Base-by-base conservation (phyloP, 208 protist species). In the Angomonas deanei region DNA sequence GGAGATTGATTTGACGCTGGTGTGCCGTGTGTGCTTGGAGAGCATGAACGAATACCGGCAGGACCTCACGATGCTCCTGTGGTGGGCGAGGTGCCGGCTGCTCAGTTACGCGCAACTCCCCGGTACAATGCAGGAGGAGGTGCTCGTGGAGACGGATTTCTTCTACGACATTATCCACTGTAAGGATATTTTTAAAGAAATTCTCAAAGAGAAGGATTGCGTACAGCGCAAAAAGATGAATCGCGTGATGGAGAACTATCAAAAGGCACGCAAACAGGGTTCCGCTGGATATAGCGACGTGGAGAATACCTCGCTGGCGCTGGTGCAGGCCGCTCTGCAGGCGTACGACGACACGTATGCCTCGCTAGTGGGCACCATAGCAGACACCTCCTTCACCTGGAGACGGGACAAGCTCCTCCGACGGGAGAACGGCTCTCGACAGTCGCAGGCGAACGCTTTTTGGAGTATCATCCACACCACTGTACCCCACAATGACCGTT, bases 71-170 rank as follows among this genome's bases (percentile, higher is more conserved):
- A 15, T 38, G 52, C 33, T 82, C 38, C 63, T 94, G 57, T 94
- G 88, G 85, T 94, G 88, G 88, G 80, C 78, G 17, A 80, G 88
- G 52, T 89, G 78, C 71, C 82, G 88, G 0, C 61, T 94, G 34
- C 68, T 94, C 10, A 75, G 72, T 50, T 65, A 84, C 47, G 61
- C 73, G 56, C 57, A 82, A 33, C 68, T 91, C 1, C 49, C 70
- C 17, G 48, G 13, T 31, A 10, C 53, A 3, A 70, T 72, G 15
- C 77, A 79, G 11, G 52, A 70, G 19, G 69, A 78, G 27, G 48
- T 93, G n/a, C 53, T 86, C 32, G 67, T 75, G 4, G 58, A 80
- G 11, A 67, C 78, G 31, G 59, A 66, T 5, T 93, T 82, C 63
- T 93, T 90, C 52, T 70, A 72, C 11, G 76, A 76, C 32, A 57